Base-by-base conservation (phyloP, 345 rosid species). In the Boechera stricta region DNA sequence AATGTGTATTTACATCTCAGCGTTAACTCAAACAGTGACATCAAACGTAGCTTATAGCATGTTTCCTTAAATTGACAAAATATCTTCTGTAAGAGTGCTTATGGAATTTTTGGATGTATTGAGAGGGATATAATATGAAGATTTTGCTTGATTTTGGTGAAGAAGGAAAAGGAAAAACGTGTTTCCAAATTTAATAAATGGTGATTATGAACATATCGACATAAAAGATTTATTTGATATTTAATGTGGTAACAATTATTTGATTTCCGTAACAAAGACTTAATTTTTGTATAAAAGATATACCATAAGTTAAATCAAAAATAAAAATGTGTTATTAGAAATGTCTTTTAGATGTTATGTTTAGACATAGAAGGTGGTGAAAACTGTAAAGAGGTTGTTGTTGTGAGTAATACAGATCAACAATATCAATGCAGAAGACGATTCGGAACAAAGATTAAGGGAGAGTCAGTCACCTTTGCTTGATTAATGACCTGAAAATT, bases 111-210 rank as follows among this genome's bases (percentile, higher is more conserved):
- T 44, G 54, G 13, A 52, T 51, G 24, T 5, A 52, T 2, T 31
- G n/a, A 13, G 38, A 26, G 13, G 4, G 13, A 66, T 32, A 16
- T 48, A 11, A 0, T 2, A 18, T 39, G 52, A 54, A 54, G n/a
- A 53, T 69, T 54, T 53, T 18, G 6, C 44, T 31, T 70, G 44
- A 56, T 56, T 44, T 63, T 3, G 7, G 41, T 32, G 24, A 41
- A 45, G n/a, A 13, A 32, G 1, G 12, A 12, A 28, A 16, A 18
- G 4, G 10, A 61, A 60, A n/a, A n/a, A 0, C 26, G 47, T 44
- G 68, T 61, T 5, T 49, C 29, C 24, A 35, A 45, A 32, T 57
- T 58, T 5, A 56, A 28, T 28, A 42, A 42, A 5, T 16, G 8
- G 44, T 58, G 18, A 21, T 56, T 41, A 32, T 47, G 44, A 28